These are phyloP conservation scores for Hypomyces rosellus DNA, from an alignment of 2,329 filamentous ascomycete genomes.

Conservation along the genomic window DNA sequence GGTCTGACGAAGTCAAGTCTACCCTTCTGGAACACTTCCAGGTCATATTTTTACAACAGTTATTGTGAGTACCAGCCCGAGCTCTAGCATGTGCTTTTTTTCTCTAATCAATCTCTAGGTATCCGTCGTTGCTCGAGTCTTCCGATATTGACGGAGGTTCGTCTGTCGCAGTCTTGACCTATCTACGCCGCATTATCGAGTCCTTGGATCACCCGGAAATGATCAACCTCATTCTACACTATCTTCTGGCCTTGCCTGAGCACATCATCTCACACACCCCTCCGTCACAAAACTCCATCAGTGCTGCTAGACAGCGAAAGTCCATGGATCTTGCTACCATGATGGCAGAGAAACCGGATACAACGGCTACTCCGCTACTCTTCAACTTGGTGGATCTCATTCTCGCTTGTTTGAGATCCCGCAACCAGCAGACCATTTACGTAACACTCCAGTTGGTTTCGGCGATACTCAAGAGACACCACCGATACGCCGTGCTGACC, in stretches of 20 bases:
- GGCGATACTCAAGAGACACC: conserved; percentile 79
- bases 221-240: conserved; percentile 88
- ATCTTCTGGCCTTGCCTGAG: conserved; percentile 77
- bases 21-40: conserved; percentile 96
- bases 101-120: conserved; percentile 45
- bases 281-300: conserved; percentile 46
- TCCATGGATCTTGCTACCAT: conserved; percentile 82
- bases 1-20: conserved; percentile 83
- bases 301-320: conserved; percentile 72
- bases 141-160: conserved; percentile 96
- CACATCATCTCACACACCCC: conserved; percentile 29
- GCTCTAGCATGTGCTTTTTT: neutral
- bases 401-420: conserved; percentile 74
- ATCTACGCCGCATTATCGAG: conserved; percentile 84
- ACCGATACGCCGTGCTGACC: conserved; percentile 75
- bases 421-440: conserved; percentile 81
- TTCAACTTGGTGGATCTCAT: conserved; percentile 94
- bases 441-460: conserved; percentile 84
- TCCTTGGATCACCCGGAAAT: conserved; percentile 89
- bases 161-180: conserved; percentile 90
- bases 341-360: conserved; percentile 67
- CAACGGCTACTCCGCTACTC: conserved; percentile 69
- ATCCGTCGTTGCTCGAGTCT: conserved; percentile 91
- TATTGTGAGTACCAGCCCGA: conserved; percentile 56
- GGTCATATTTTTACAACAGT: conserved; percentile 88